phyloP scores from a whole-genome alignment of 306 rosid genomes.

The Macrotyloma uniflorum region DNA sequence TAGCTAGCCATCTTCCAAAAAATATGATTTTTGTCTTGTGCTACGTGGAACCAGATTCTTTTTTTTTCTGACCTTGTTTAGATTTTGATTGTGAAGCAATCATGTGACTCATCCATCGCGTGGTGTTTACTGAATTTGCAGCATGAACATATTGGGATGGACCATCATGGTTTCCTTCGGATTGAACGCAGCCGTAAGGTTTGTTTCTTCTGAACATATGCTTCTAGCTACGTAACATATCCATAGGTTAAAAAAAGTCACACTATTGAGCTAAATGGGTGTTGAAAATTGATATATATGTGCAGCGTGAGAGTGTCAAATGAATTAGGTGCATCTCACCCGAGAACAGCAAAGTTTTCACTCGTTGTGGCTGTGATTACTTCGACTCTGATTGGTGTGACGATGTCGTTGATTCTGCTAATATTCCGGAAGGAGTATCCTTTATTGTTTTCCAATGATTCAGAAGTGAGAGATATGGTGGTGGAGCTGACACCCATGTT shows the following conservation, averaged over 20 bases:
- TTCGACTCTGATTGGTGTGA: constrained; percentile 43
- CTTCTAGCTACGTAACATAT: background rate
- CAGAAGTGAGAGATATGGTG: constrained; percentile 54
- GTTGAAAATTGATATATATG: background rate
- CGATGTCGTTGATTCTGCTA: constrained; percentile 52
- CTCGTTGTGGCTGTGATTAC: constrained; percentile 67
- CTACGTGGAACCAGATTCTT: too few species aligned
- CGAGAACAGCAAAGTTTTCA: constrained; percentile 83
- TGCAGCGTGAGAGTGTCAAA: constrained; percentile 90
- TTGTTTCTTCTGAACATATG: background rate
- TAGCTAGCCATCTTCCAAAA: too few species aligned
- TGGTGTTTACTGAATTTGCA: constrained; percentile 42
- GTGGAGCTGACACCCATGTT: constrained; percentile 68
- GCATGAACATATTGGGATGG: constrained; percentile 87
- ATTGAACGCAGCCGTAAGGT: constrained; percentile 81
- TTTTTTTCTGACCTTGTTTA: background rate
- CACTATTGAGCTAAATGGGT: too few species aligned
- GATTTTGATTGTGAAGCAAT: background rate
- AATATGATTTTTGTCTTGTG: too few species aligned
- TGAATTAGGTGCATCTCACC: constrained; percentile 87
- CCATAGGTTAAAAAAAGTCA: too few species aligned
- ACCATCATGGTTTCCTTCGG: constrained; percentile 70
- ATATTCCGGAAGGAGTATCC: constrained; percentile 54
- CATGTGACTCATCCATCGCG: background rate
- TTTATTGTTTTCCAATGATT: constrained; percentile 52